Evolutionary conservation across 768 basidiomycete species (phyloP), one percentile per base, ranked within the genome.

Genomic region (Dioszegia crocea): DNA sequence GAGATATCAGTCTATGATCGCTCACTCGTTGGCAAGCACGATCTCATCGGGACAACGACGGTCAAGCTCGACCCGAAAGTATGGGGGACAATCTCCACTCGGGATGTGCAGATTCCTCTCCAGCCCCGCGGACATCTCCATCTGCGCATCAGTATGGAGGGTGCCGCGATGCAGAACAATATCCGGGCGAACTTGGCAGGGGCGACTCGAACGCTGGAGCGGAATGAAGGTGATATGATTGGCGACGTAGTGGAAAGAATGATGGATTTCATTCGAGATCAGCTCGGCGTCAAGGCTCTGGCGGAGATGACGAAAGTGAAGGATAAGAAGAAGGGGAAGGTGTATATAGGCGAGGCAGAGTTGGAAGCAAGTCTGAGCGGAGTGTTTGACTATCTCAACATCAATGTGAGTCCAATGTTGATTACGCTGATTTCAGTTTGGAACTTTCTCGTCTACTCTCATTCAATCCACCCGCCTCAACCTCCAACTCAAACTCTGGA

Each of bases 11-110:
- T 63, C 10, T 76, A 60, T 45, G 71, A 77, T 56, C 68, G 76
- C 23, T 60, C 64, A n/a, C 73, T 77, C 9, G 76, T 77, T 14
- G 76, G 76, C 43, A 75, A 77, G 49, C 74, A 77, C 47, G 76
- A 77, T 41, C 47, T 65, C 19, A 73, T 77, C 47, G 76, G 76
- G 5, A 38, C 61, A 0, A 41, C 61, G 1, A 59, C 64, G 21
- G 64, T 77, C 68, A 74, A 71, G 53, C 66, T 77, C 23, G 70
- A 77, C 43, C 68, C 72, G 1, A 44, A 64, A 21, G 29, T 52
- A 1, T 74, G 71, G 56, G 56, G 55, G 4, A 64, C 63, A 12
- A 31, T 23, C 16, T 51, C 63, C 12, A 61, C 58, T 1, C 61
- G 67, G 14, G 74, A 77, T 27, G 46, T 77, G 30, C 49, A 71